Conservation (phyloP, 768 basidiomycete species). For the Ramaria sp. region DNA sequence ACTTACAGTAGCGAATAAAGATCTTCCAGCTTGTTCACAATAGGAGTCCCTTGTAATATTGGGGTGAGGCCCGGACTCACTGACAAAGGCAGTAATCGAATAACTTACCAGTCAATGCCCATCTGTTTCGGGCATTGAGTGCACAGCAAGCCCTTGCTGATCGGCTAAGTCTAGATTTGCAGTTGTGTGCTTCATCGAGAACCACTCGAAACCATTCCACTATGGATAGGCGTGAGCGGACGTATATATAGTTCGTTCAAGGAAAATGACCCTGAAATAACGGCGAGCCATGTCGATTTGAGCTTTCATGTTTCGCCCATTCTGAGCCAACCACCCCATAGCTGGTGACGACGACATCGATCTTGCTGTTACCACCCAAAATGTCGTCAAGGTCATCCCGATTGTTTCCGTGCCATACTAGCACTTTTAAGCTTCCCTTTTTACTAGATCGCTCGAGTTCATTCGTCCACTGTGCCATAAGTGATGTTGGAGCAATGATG, state of each 20-base stretch:
- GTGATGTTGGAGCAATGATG: conserved; percentile 85
- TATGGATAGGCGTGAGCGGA: conserved; percentile 19
- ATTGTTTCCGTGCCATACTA: conserved; percentile 86
- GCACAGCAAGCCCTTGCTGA: conserved; percentile 86
- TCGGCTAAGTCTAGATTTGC: conserved; percentile 82
- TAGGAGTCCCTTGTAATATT: conserved; percentile 63
- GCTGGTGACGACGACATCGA: conserved; percentile 82
- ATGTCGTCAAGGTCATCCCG: conserved; percentile 59
- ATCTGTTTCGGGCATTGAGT: conserved; percentile 64
- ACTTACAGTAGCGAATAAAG: conserved; percentile 71
- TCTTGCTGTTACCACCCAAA: conserved; percentile 44
- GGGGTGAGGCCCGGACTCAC: not conserved
- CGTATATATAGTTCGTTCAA: not conserved
- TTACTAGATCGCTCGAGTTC: conserved; percentile 82
- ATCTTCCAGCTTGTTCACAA: conserved; percentile 89
- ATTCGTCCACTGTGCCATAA: conserved; percentile 88
- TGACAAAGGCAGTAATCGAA: not conserved
- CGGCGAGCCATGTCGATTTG: conserved; percentile 31
- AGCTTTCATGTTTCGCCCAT: conserved; percentile 60
- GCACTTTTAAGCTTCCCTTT: conserved; percentile 50
- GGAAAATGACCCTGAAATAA: conserved; percentile 59
- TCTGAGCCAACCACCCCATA: conserved; percentile 91
- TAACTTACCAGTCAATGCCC: conserved; percentile 74
- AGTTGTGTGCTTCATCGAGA: conserved; percentile 91
- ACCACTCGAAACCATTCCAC: conserved; percentile 77